phyloP scores from a whole-genome alignment of 345 rosid species.

The Dovyalis caffra region DNA sequence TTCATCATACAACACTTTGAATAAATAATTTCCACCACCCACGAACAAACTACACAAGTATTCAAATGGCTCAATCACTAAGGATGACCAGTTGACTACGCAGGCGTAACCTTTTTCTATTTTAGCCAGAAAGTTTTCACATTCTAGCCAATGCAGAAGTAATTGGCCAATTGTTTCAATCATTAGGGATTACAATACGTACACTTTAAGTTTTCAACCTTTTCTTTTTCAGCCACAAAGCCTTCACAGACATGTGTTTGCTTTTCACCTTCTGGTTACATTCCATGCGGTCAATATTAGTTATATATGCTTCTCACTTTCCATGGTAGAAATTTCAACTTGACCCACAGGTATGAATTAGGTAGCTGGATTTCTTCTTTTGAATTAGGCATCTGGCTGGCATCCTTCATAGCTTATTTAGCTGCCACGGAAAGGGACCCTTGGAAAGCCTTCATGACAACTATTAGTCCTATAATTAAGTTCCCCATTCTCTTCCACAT shows the following conservation, averaged over 20 bases:
- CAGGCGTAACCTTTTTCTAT: neutral
- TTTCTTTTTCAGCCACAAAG: no score
- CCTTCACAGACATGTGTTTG: neutral
- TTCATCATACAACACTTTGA: no score
- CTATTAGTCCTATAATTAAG: neutral
- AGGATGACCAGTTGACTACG: neutral
- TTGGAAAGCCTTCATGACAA: neutral
- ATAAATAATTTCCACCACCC: neutral
- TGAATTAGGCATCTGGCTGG: neutral
- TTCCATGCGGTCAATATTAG: neutral
- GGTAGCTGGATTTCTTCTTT: no score
- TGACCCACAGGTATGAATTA: neutral
- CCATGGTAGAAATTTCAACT: neutral
- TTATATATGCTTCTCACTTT: no score
- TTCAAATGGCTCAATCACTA: neutral
- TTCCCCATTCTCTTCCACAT: neutral
- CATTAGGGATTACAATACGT: no score
- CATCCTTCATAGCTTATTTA: neutral
- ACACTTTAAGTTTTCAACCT: no score
- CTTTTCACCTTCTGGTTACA: neutral
- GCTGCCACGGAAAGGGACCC: neutral
- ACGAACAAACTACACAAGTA: neutral
- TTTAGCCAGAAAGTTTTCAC: neutral
- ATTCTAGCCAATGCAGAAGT: neutral
- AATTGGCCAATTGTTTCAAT: neutral